Base-by-base conservation (phyloP, 148 eudicot species). In the Vaccinium myrtillus region DNA sequence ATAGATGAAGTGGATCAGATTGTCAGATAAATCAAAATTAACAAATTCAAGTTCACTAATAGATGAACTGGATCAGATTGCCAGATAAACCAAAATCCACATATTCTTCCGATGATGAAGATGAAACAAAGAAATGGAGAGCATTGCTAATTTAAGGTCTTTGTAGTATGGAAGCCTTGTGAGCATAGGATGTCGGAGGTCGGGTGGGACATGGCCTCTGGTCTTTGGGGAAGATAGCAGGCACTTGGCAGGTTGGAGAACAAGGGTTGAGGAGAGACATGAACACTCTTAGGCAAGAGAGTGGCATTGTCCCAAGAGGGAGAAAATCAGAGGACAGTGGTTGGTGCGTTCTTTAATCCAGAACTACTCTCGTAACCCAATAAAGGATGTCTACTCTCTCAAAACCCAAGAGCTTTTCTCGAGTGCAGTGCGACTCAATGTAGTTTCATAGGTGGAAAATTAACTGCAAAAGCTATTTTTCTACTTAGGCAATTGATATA, bases 81-180 rank as follows among this genome's bases (percentile, higher is more conserved):
- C 21, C n/a, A 54, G 39, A 59, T 80, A 51, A 10, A 58, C 11
- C 36, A 25, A 11, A 21, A 67, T 12, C 73, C 73, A 67, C 15
- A 23, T 32, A 55, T 39, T 59, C 36, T 79, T 36, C 82, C 63
- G 43, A 56, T 21, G 36, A 23, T 7, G 82, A 80, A 80, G 73
- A 61, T 11, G 32, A 58, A 46, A 10, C 71, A 59, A 80, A 39
- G 30, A 61, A 80, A 49, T 3, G 23, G 53, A 11, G 11, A 36
- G 49, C 50, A 46, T 8, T 4, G 6, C 75, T 1, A 65, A 63
- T 19, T 81, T 63, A 63, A 46, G 7, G 51, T 81, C 58, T 46
- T 25, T 16, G 39, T 15, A 81, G 8, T 9, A 23, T 2, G 30
- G 53, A 67, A 67, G 32, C 9, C 21, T 78, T 53, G 21, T 14